Conservation (phyloP, 1,284 basidiomycete species). For the Trichosporon faecale region DNA sequence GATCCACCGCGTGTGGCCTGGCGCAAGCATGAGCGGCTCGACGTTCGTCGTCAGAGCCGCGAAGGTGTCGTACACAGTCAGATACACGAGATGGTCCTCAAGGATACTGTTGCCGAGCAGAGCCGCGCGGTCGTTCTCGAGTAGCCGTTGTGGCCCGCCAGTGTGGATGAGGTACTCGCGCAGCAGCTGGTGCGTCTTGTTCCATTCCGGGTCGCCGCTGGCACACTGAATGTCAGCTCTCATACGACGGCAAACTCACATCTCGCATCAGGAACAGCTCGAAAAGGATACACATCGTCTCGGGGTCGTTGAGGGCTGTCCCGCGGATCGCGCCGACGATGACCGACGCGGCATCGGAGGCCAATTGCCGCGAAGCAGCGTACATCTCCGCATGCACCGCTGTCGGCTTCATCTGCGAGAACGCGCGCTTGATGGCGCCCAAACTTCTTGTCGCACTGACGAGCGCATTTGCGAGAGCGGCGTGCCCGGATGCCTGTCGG, state of each 20-base stretch:
- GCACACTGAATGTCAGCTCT: slow-evolving; percentile 16
- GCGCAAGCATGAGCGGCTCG: slow-evolving; percentile 13
- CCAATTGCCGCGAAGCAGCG: slow-evolving; percentile 7
- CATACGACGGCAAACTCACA: not conserved
- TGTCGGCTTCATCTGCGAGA: not conserved
- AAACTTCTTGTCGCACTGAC: slow-evolving; percentile 16
- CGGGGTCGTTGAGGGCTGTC: slow-evolving; percentile 13
- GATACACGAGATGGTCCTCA: slow-evolving; percentile 22
- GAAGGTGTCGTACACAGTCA: slow-evolving; percentile 20
- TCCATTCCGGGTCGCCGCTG: slow-evolving; percentile 18
- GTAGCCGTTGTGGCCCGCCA: slow-evolving; percentile 16
- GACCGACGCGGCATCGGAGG: slow-evolving; percentile 12
- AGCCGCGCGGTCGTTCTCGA: slow-evolving; percentile 12
- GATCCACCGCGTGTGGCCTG: slow-evolving; percentile 13
- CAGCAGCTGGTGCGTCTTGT: slow-evolving; percentile 14
- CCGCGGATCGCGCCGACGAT: slow-evolving; percentile 11
- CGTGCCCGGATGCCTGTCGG: not conserved
- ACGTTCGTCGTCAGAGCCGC: slow-evolving; percentile 14
- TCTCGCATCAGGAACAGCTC: slow-evolving; percentile 21
- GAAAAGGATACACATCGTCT: slow-evolving; percentile 19
- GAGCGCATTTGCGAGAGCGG: slow-evolving; percentile 17
- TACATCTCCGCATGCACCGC: slow-evolving; percentile 16
- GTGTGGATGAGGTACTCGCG: slow-evolving; percentile 11
- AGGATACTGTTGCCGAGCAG: slow-evolving; percentile 14
- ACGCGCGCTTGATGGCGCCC: slow-evolving; percentile 20